Evolutionary conservation across 2,329 filamentous ascomycete genomes (phyloP).

Genomic region (Alternaria sp.): DNA sequence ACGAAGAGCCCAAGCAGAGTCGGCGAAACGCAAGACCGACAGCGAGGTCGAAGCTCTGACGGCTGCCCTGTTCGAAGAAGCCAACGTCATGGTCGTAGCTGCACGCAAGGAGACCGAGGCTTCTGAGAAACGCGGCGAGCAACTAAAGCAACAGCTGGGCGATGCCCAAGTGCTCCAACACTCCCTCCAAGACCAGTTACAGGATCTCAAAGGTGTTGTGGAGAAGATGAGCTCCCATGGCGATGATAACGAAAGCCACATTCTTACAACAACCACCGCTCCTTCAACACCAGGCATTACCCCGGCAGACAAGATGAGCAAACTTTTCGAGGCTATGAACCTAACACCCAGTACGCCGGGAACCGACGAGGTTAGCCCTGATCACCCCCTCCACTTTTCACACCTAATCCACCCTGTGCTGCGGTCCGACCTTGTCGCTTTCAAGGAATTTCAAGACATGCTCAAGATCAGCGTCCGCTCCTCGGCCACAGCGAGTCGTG

Average conservation of each 20-base stretch:
- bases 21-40: constrained; percentile 87
- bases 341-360: constrained; percentile 60
- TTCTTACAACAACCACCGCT: constrained; percentile 69
- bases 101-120: constrained; percentile 86
- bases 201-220: constrained; percentile 91
- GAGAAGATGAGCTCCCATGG: constrained; percentile 79
- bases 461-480: constrained; percentile 68
- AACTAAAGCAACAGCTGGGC: constrained; percentile 81
- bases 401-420: constrained; percentile 85
- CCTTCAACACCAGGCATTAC: constrained; percentile 80
- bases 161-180: constrained; percentile 86
- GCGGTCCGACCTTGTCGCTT: constrained; percentile 80
- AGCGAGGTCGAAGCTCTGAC: constrained; percentile 91
- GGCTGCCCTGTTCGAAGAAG: constrained; percentile 94
- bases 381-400: constrained; percentile 75
- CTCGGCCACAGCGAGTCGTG: constrained; percentile 69
- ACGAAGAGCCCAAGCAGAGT: constrained; percentile 55
- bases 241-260: constrained; percentile 74
- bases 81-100: constrained; percentile 95
- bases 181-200: constrained; percentile 91
- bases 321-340: constrained; percentile 68
- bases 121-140: constrained; percentile 84
- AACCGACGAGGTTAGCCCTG: constrained; percentile 64
- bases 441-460: constrained; percentile 84
- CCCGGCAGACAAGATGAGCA: constrained; percentile 64